Conservation (phyloP, 1,284 basidiomycete species). For the Austropuccinia psidii region DNA sequence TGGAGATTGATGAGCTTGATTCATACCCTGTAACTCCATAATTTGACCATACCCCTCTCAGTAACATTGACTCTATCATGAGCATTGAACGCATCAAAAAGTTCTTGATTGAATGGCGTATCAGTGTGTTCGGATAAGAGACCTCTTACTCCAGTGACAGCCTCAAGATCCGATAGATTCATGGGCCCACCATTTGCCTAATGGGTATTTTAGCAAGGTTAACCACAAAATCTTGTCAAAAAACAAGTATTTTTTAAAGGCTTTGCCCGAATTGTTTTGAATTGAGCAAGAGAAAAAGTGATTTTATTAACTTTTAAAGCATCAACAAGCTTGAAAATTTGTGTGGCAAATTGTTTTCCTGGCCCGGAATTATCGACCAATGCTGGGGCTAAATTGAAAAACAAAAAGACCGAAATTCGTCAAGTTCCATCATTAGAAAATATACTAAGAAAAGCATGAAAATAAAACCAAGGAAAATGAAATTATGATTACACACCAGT, state of each 20-base stretch:
- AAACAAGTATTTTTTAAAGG: too few species aligned
- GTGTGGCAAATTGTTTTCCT: slow-evolving; percentile 32
- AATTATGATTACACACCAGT: not conserved
- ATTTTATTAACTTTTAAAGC: slow-evolving; percentile 10
- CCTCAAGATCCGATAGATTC: slow-evolving; percentile 33
- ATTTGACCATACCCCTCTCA: slow-evolving; percentile 18
- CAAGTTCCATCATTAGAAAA: not conserved
- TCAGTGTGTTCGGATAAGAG: slow-evolving; percentile 33
- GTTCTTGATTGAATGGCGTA: slow-evolving; percentile 29
- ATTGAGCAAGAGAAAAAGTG: too few species aligned
- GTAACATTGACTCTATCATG: slow-evolving; percentile 34
- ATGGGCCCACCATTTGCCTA: slow-evolving; percentile 27
- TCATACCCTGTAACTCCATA: slow-evolving; percentile 27
- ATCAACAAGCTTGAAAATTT: slow-evolving; percentile 32
- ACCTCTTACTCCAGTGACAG: slow-evolving; percentile 29
- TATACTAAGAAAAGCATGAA: not conserved
- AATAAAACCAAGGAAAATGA: not conserved
- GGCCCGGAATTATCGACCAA: not conserved
- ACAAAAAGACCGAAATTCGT: not conserved
- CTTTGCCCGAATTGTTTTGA: not conserved
- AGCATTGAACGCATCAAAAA: slow-evolving; percentile 28
- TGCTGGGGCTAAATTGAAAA: not conserved
- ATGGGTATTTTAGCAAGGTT: too few species aligned
- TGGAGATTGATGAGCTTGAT: not conserved
- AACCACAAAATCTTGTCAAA: too few species aligned